Percentiles rank a stretch among this genome's conserved stretches.
Evolutionary conservation across 2,329 filamentous ascomycete species (phyloP).

Genomic region (Colletotrichum kahawae): DNA sequence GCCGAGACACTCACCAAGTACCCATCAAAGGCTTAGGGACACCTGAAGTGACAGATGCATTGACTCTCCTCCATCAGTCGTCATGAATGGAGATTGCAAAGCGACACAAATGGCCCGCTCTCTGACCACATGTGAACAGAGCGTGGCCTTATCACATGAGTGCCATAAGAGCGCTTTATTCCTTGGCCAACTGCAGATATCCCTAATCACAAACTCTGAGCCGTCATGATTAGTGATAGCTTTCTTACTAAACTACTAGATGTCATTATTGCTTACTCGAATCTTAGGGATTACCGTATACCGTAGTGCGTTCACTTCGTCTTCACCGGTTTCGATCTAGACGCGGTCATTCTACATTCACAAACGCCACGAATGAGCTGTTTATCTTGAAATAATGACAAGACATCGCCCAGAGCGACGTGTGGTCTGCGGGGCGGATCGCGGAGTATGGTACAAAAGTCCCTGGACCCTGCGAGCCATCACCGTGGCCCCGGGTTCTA

Average conservation of each 20-base stretch:
- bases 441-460: neutral
- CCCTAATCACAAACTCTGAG: no score
- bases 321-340: neutral
- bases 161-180: no score
- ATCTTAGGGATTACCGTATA: no score
- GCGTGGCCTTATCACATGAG: neutral
- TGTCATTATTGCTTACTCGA: no score
- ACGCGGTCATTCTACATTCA: neutral
- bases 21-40: no score
- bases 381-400: neutral
- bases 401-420: rapidly evolving
- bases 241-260: no score
- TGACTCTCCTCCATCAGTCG: neutral
- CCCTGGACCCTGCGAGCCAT: neutral
- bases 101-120: neutral
- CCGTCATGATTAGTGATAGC: no score
- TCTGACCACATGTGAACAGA: neutral
- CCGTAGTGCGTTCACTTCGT: neutral
- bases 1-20: no score
- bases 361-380: neutral
- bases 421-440: neutral
- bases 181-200: no score
- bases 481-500: neutral
- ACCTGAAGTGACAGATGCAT: no score
- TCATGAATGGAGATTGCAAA: neutral